phyloP scores from a whole-genome alignment of 2,329 filamentous ascomycete species.

The Parasarocladium wereldwijsianum region DNA sequence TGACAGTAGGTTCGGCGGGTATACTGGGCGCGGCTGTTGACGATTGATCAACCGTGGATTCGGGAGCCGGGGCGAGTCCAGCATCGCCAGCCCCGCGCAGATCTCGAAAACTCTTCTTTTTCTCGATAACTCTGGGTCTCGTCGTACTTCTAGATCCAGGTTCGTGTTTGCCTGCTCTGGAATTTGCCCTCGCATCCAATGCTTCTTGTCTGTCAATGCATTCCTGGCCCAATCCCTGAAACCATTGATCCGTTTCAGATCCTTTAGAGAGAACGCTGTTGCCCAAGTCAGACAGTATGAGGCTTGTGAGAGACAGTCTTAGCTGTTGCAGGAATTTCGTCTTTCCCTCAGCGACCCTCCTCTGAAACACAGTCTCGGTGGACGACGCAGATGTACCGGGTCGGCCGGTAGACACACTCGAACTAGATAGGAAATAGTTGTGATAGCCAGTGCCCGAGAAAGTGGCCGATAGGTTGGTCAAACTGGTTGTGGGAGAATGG shows the following conservation, averaged over 20 bases:
- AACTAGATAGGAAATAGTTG: conserved; percentile 26
- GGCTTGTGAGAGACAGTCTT: conserved; percentile 64
- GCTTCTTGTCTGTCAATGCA: conserved; percentile 49
- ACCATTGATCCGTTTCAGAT: conserved; percentile 88
- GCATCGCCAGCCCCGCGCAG: conserved; percentile 36
- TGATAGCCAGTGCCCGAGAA: conserved; percentile 29
- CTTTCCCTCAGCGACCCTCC: conserved; percentile 52
- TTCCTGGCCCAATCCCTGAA: conserved; percentile 51
- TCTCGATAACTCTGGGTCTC: conserved; percentile 41
- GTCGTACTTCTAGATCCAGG: conserved; percentile 24
- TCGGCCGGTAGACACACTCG: conserved; percentile 34
- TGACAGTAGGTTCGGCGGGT: background rate
- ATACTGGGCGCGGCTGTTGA: conserved; percentile 1
- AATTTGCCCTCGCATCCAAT: conserved; percentile 30
- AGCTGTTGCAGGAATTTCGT: conserved; percentile 63
- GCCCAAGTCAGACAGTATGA: conserved; percentile 80
- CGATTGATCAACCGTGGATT: conserved; percentile 15
- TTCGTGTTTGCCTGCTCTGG: conserved; percentile 26
- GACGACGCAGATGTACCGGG: conserved; percentile 54
- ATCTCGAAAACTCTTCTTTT: conserved; percentile 55
- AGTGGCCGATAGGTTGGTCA: conserved; percentile 39
- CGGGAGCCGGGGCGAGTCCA: conserved; percentile 18
- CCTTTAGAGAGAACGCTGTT: conserved; percentile 75
- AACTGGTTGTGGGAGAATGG: conserved; percentile 47
- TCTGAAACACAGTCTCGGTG: conserved; percentile 51